A percentile compares a stretch with the other conserved stretches of the same genome.
These are phyloP conservation scores for Acacia acuminata DNA, from an alignment of 306 rosid species.

Conservation along the genomic window DNA sequence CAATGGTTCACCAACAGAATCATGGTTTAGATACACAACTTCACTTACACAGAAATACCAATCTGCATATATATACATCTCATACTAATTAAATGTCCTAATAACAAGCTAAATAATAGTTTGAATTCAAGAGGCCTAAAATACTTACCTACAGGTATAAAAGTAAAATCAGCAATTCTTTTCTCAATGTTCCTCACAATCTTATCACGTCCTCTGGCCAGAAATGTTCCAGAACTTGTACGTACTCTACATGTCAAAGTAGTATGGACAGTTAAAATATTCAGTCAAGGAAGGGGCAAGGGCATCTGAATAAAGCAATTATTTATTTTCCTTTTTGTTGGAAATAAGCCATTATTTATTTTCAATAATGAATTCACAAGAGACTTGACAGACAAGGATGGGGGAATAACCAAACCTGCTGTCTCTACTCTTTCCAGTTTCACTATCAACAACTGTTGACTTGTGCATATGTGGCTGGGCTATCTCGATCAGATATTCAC, in stretches of 20 bases:
- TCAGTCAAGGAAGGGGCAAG: neutral
- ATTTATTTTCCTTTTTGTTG: neutral
- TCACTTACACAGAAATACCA: neutral
- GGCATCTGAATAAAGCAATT: neutral
- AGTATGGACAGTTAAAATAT: conserved; percentile 6
- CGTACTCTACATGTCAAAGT: conserved; percentile 57
- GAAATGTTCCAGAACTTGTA: conserved; percentile 87
- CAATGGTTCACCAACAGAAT: neutral
- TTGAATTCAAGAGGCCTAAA: conserved; percentile 20
- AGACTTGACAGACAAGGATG: conserved; percentile 5
- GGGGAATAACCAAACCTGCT: conserved; percentile 65
- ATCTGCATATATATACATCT: neutral
- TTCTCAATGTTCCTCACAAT: conserved; percentile 74
- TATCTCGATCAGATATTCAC: conserved; percentile 73
- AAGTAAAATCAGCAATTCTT: conserved; percentile 81
- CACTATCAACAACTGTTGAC: conserved; percentile 77
- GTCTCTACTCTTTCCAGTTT: conserved; percentile 80
- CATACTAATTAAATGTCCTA: neutral
- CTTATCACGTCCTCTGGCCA: conserved; percentile 79
- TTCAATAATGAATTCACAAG: conserved; percentile 18
- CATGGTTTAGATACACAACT: neutral
- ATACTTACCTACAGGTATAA: conserved; percentile 75
- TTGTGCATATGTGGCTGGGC: conserved; percentile 77
- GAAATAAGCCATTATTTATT: conserved; percentile 18
- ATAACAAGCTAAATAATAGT: conserved; percentile 4